Percentiles rank a stretch among this genome's conserved stretches.
These are phyloP conservation scores for Citeromyces hawaiiensis DNA, from an alignment of 1,139 yeast species.

Conservation along the genomic window DNA sequence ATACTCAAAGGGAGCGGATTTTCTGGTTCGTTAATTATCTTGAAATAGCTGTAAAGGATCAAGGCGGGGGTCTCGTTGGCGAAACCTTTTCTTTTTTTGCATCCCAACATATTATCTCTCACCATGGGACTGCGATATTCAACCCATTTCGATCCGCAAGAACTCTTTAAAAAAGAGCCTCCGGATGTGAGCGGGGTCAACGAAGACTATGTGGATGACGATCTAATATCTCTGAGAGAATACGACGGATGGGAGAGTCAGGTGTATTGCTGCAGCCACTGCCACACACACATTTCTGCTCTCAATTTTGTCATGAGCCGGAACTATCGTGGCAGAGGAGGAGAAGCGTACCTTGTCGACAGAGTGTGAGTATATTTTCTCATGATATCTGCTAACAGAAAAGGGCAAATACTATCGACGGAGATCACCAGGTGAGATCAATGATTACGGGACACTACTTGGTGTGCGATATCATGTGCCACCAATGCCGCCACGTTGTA, in stretches of 20 bases:
- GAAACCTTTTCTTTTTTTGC: no score
- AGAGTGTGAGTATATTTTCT: conserved; percentile 16
- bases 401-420: conserved; percentile 20
- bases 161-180: conserved; percentile 3
- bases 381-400: background rate
- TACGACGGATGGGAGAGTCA: conserved; percentile 6
- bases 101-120: background rate
- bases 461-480: conserved; percentile 26
- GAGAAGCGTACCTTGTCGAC: conserved; percentile 26
- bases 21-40: no score
- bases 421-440: conserved; percentile 18
- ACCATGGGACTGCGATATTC: conserved; percentile 25
- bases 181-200: background rate
- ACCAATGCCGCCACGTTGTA: conserved; percentile 23
- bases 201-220: background rate
- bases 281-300: conserved; percentile 27
- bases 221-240: background rate
- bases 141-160: conserved; percentile 20
- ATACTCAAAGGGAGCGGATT: no score
- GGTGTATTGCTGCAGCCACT: conserved; percentile 21
- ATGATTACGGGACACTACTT: conserved; percentile 29
- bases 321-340: conserved; percentile 26
- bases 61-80: no score
- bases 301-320: conserved; percentile 23
- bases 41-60: no score